Evolutionary conservation across 768 basidiomycete genomes (phyloP).

Genomic region (Xanthoconium stramineum): DNA sequence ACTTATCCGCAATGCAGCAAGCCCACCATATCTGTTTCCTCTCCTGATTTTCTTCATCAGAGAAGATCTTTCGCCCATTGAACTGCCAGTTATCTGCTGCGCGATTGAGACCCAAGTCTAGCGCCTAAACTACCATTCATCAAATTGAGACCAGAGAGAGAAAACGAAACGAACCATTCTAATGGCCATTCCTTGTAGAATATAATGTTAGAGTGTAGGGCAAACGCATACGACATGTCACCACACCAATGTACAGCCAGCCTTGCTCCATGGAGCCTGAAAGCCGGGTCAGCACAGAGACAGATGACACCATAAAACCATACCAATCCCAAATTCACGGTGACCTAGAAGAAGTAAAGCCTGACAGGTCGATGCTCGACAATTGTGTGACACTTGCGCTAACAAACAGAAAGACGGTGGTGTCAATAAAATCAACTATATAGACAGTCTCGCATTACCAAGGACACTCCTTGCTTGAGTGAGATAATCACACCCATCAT

Average conservation of each 20-base stretch:
- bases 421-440: neutral
- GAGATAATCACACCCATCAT: constrained; percentile 64
- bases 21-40: constrained; percentile 81
- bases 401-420: constrained; percentile 10
- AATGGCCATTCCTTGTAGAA: constrained; percentile 58
- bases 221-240: neutral
- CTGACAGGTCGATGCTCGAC: constrained; percentile 75
- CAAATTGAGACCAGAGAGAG: neutral
- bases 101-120: constrained; percentile 79
- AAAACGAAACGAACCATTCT: constrained; percentile 54
- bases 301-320: constrained; percentile 9
- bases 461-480: constrained; percentile 60
- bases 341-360: constrained; percentile 75
- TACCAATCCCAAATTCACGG: constrained; percentile 83
- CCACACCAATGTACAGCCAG: constrained; percentile 75
- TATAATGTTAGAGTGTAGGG: neutral
- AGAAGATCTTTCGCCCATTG: constrained; percentile 58
- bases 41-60: constrained; percentile 61
- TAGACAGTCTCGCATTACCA: constrained; percentile 40
- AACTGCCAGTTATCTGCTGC: constrained; percentile 73
- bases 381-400: constrained; percentile 66
- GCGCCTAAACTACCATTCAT: constrained; percentile 45
- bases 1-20: constrained; percentile 71
- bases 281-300: constrained; percentile 10
- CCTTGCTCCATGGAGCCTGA: constrained; percentile 72